A percentile compares a stretch with the other conserved stretches of the same genome.
Conservation (phyloP, 2,329 filamentous ascomycete genomes). For the Fusarium setosum region DNA sequence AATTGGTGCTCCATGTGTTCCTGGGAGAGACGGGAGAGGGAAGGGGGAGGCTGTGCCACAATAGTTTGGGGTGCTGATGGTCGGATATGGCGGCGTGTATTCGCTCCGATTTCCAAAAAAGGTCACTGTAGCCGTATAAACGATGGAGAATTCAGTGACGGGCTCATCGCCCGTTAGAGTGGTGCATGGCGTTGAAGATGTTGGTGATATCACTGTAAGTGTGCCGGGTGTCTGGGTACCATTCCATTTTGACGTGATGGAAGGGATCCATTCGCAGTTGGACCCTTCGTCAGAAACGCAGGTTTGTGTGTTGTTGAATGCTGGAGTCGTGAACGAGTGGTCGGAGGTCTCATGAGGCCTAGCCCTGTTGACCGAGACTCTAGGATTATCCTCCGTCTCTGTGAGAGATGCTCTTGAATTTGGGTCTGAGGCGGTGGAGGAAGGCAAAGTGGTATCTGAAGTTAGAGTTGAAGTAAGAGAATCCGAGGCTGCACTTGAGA, state of each 20-base stretch:
- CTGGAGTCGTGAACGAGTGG: slow-evolving; percentile 7
- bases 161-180: slow-evolving; percentile 43
- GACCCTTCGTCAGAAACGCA: not conserved
- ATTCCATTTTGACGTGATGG: slow-evolving; percentile 26
- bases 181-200: slow-evolving; percentile 47
- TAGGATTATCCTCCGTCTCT: not conserved
- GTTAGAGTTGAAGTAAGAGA: not conserved
- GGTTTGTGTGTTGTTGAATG: slow-evolving; percentile 12
- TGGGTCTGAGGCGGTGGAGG: not conserved
- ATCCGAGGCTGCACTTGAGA: not conserved
- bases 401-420: not conserved
- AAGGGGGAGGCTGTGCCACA: no score
- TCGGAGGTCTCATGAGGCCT: slow-evolving; percentile 13
- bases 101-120: slow-evolving; percentile 57
- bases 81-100: slow-evolving; percentile 59
- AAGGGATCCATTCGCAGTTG: slow-evolving; percentile 12
- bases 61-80: slow-evolving; percentile 53
- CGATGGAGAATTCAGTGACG: slow-evolving; percentile 55
- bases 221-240: slow-evolving; percentile 18
- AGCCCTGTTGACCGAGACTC: slow-evolving; percentile 7
- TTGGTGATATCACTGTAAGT: slow-evolving; percentile 24
- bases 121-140: slow-evolving; percentile 63
- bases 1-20: no score
- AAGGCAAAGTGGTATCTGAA: not conserved
- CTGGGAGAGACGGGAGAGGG: not conserved